phyloP scores from a whole-genome alignment of 176 grass and related monocot genomes.

The Ampelocalamus luodianensis region DNA sequence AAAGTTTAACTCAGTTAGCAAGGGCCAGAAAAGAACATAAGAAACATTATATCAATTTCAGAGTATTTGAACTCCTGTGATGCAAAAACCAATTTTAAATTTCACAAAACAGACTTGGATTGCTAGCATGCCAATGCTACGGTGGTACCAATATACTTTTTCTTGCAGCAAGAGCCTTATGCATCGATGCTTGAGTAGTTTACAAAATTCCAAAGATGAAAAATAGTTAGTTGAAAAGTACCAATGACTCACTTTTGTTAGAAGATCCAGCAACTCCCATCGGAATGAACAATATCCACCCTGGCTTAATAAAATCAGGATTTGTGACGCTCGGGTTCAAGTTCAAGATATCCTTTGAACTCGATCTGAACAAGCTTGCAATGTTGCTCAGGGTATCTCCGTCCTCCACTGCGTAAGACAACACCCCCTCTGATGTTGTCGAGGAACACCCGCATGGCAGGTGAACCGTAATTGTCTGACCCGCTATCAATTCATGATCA shows the following conservation, averaged over 20 bases:
- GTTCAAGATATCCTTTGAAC: slow-evolving; percentile 37
- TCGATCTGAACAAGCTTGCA: slow-evolving; percentile 48
- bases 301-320: slow-evolving; percentile 44
- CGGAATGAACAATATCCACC: slow-evolving; percentile 57
- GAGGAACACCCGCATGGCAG: slow-evolving; percentile 58
- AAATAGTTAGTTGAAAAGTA: slow-evolving; percentile 8
- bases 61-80: slow-evolving; percentile 2
- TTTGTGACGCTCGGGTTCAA: slow-evolving; percentile 45
- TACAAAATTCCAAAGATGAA: neutral
- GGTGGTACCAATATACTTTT: neutral
- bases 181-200: neutral
- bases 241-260: slow-evolving; percentile 49
- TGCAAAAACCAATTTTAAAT: slow-evolving; percentile 26
- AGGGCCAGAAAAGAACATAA: slow-evolving; percentile 18
- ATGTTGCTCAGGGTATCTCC: slow-evolving; percentile 55
- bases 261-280: slow-evolving; percentile 48
- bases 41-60: slow-evolving; percentile 2
- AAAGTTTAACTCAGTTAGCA: neutral
- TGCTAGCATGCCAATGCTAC: neutral
- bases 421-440: slow-evolving; percentile 27
- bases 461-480: neutral
- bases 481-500: rapidly evolving
- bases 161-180: neutral
- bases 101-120: neutral
- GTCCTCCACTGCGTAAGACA: slow-evolving; percentile 55